phyloP scores from a whole-genome alignment of 225 moss, liverwort and hornwort species.

The Thuidium tamariscinum region DNA sequence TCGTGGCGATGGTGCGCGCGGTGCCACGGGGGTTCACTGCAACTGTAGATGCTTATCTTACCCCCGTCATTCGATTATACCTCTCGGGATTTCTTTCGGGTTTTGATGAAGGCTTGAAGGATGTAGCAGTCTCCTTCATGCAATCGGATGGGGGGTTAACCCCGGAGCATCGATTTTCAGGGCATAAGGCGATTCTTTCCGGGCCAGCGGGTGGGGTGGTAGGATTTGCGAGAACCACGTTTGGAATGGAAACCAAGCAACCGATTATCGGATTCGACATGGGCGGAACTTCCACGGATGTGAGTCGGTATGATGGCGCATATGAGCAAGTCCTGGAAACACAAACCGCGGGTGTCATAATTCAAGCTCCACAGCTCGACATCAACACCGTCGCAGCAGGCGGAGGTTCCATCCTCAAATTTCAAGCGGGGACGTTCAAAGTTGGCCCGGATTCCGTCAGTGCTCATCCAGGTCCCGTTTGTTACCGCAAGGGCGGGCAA shows the following conservation, averaged over 20 bases:
- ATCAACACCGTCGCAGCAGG: constrained; percentile 98
- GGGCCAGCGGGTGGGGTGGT: constrained; percentile 98
- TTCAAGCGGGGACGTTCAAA: constrained; percentile 86
- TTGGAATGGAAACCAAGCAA: constrained; percentile 70
- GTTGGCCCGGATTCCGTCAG: constrained; percentile 95
- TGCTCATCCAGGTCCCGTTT: constrained; percentile 97
- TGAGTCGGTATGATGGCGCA: constrained; percentile 80
- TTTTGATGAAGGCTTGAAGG: constrained; percentile 80
- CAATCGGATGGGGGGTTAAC: constrained; percentile 98
- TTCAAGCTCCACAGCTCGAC: constrained; percentile 98
- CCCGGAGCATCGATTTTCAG: constrained; percentile 86
- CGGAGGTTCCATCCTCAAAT: constrained; percentile 87
- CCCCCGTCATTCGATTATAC: constrained; percentile 78
- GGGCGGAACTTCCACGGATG: constrained; percentile 98
- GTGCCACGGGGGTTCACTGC: constrained; percentile 96
- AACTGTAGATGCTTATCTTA: constrained; percentile 90
- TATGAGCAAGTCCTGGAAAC: constrained; percentile 99
- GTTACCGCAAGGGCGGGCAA: constrained; percentile 95
- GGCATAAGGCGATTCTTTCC: constrained; percentile 94
- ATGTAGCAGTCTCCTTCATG: constrained; percentile 93
- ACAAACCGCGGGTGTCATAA: constrained; percentile 92
- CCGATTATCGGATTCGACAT: constrained; percentile 99
- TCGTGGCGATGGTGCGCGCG: constrained; percentile 93
- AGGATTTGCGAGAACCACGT: constrained; percentile 83
- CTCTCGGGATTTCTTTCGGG: constrained; percentile 89